phyloP scores from a whole-genome alignment of 129 eudicot species.

The Ambrosia trifida region DNA sequence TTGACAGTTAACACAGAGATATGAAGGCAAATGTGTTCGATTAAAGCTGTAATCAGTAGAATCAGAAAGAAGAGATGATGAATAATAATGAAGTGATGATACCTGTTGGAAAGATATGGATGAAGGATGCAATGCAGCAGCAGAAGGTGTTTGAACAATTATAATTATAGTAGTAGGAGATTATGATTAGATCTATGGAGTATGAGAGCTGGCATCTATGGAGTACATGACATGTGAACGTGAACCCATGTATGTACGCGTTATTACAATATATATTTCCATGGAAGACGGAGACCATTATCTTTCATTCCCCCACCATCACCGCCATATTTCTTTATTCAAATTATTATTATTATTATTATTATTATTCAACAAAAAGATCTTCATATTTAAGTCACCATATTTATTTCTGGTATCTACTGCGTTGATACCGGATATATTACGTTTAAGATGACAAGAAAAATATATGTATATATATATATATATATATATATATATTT shows the following conservation, averaged over 20 bases:
- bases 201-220: constrained; percentile 21
- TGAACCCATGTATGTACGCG: constrained; percentile 37
- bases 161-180: constrained; percentile 8
- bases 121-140: neutral
- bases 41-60: too few species aligned
- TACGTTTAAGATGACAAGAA: too few species aligned
- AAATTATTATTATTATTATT: neutral
- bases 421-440: too few species aligned
- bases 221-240: constrained; percentile 40
- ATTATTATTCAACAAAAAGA: neutral
- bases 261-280: constrained; percentile 5
- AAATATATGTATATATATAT: too few species aligned
- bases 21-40: too few species aligned
- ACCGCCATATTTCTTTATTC: constrained; percentile 24
- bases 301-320: constrained; percentile 37
- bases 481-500: too few species aligned
- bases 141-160: neutral
- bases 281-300: constrained; percentile 18
- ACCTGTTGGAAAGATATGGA: constrained; percentile 11
- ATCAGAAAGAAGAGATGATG: too few species aligned
- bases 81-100: neutral
- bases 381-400: too few species aligned
- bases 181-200: constrained; percentile 26
- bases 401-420: too few species aligned
- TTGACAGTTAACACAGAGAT: too few species aligned